phyloP scores from a whole-genome alignment of 2,329 filamentous ascomycete species.

The Dactylonectria estremocensis region DNA sequence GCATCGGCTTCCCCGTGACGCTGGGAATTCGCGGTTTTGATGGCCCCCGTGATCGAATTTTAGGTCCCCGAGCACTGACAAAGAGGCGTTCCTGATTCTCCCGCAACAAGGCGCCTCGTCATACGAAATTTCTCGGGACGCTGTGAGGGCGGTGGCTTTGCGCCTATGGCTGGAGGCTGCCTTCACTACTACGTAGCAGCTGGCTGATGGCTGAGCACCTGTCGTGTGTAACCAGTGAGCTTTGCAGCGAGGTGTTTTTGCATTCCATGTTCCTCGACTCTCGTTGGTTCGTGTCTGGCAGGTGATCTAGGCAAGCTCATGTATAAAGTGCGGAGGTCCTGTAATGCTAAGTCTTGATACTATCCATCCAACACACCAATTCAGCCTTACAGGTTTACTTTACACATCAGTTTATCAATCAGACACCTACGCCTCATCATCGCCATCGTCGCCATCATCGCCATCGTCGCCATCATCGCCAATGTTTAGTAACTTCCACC shows the following conservation, averaged over 20 bases:
- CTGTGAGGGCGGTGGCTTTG: conserved; percentile 17
- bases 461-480: background rate
- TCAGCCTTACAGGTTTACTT: background rate
- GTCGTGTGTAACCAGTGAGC: conserved; percentile 13
- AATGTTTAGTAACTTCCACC: conserved; percentile 46
- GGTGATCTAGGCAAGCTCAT: background rate
- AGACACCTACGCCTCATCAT: background rate
- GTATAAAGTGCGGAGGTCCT: conserved; percentile 1
- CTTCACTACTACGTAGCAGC: too few relatives aligned
- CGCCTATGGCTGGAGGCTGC: conserved; percentile 2
- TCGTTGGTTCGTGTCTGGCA: background rate
- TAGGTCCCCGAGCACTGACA: background rate
- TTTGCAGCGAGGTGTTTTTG: conserved; percentile 9
- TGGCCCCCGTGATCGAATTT: conserved; percentile 3
- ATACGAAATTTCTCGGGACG: conserved; percentile 18
- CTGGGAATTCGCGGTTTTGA: background rate
- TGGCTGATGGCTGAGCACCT: background rate
- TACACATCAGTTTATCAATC: background rate
- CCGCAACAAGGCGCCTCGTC: conserved; percentile 5
- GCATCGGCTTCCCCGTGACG: background rate
- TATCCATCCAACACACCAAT: background rate
- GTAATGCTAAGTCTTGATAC: background rate
- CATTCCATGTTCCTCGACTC: background rate
- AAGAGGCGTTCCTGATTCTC: conserved; percentile 22
- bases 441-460: conserved; percentile 15